Conservation (phyloP, 2,329 filamentous ascomycete species). For the Xenosphaeropsis pyriputrescens region DNA sequence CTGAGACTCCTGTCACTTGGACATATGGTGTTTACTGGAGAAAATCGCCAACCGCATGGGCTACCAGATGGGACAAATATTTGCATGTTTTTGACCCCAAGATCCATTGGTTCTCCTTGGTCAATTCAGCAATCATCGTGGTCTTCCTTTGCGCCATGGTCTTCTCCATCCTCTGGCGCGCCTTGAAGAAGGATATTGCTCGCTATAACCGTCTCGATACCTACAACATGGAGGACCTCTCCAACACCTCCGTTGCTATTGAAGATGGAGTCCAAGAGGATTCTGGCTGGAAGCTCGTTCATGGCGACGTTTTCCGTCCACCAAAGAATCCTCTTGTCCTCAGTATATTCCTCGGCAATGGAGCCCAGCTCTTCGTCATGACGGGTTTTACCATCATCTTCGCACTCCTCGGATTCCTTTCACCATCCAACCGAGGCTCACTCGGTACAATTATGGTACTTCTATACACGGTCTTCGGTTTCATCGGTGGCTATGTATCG, state of each 20-base stretch:
- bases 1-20: constrained; percentile 58
- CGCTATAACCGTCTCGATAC: constrained; percentile 91
- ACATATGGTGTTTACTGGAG: constrained; percentile 91
- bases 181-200: constrained; percentile 87
- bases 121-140: constrained; percentile 92
- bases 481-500: constrained; percentile 82
- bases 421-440: constrained; percentile 87
- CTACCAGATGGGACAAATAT: constrained; percentile 97
- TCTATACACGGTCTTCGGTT: constrained; percentile 84
- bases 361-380: constrained; percentile 96
- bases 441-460: constrained; percentile 87
- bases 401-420: constrained; percentile 85
- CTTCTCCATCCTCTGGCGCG: constrained; percentile 77
- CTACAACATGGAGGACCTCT: constrained; percentile 79
- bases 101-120: constrained; percentile 97
- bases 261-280: constrained; percentile 96
- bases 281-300: constrained; percentile 95
- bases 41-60: constrained; percentile 75
- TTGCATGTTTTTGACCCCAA: constrained; percentile 93
- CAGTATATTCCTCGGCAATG: constrained; percentile 80
- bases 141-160: constrained; percentile 85
- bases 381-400: constrained; percentile 87
- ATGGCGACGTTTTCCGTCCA: constrained; percentile 90
- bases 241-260: constrained; percentile 57
- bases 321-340: constrained; percentile 73